Evolutionary conservation across 1,284 basidiomycete genomes (phyloP), one percentile per base, ranked within the genome.

Genomic region (Malassezia slooffiae): DNA sequence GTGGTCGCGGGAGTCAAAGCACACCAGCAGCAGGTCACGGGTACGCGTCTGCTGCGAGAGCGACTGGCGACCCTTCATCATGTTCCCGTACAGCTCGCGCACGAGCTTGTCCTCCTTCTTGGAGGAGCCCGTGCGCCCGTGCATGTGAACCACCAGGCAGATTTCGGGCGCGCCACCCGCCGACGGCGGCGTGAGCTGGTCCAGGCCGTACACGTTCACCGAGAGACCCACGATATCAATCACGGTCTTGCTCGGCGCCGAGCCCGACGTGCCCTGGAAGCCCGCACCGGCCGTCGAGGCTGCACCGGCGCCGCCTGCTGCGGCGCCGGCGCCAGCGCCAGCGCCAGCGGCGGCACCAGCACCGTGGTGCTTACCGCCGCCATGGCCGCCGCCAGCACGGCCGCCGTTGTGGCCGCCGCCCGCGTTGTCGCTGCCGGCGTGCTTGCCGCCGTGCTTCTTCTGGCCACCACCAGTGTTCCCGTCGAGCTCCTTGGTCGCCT

Each of bases 1-100:
- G 29, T 72, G 71, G 34, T 72, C 71, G 41, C 71, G 50, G 10
- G 65, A 65, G 35, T 72, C 71, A 21, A 72, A 69, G 5, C 58
- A 55, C 23, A 71, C 67, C 12, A 71, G 43, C 2, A 72, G 34
- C 15, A 70, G 57, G 33, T 68, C 67, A 9, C 54, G 53, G 32
- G 50, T 46, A 4, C 42, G 34, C 15, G 21, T 21, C 35, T 27
- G 17, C 30, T 53, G 49, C 0, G 21, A 19, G 5, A 29, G 44
- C 8, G 10, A 26, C 27, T 51, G 51, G 16, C 56, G 55, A 11
- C 52, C 52, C 4, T 37, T 10, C 32, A 56, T 51, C 12, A 54
- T 49, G 29, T 62, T 50, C n/a, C 17, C 19, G 34, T 52, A 67
- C 23, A 68, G 41, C 32, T 65, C 60, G 5, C 57, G 47, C 3